Percentiles rank a stretch among this genome's conserved stretches.
These are phyloP conservation scores for Carex scoparia DNA, from an alignment of 176 grass and related monocot genomes.

Conservation along the genomic window DNA sequence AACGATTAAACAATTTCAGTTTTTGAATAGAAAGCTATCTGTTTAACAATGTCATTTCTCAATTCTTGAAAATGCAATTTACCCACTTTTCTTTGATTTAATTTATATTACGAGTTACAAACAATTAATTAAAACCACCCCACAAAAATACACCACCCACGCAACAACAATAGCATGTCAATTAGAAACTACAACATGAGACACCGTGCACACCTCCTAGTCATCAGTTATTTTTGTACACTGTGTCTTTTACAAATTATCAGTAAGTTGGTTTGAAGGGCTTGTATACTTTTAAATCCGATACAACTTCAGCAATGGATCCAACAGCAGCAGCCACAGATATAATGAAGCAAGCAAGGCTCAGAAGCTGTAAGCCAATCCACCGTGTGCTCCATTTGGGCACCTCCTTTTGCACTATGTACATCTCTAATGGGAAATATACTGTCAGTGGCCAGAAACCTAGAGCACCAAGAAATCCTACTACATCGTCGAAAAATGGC, in stretches of 20 bases:
- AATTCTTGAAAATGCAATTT: not conserved
- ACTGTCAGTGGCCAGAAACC: conserved; percentile 54
- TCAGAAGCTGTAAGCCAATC: conserved; percentile 76
- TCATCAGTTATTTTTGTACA: conserved; percentile 16
- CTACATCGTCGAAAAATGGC: conserved; percentile 95
- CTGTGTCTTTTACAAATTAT: not conserved
- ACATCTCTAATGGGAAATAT: conserved; percentile 73
- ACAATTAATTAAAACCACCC: not conserved
- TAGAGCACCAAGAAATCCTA: conserved; percentile 67
- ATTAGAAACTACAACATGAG: not conserved
- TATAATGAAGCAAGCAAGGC: conserved; percentile 58
- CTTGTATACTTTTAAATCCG: conserved; percentile 71
- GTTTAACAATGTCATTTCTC: not conserved
- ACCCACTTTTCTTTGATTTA: conserved; percentile 1
- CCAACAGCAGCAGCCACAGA: conserved; percentile 52
- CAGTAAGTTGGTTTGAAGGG: conserved; percentile 56
- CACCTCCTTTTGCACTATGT: conserved; percentile 72
- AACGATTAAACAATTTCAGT: too few species aligned
- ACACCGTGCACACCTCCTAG: not conserved
- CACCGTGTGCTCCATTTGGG: conserved; percentile 53
- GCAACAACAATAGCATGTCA: not conserved
- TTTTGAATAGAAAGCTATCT: too few species aligned
- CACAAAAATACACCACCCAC: not conserved
- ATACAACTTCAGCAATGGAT: conserved; percentile 60
- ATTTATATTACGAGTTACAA: not conserved